Evolutionary conservation across 1,284 basidiomycete genomes (phyloP).

Genomic region (Apiotrichum brassicae): DNA sequence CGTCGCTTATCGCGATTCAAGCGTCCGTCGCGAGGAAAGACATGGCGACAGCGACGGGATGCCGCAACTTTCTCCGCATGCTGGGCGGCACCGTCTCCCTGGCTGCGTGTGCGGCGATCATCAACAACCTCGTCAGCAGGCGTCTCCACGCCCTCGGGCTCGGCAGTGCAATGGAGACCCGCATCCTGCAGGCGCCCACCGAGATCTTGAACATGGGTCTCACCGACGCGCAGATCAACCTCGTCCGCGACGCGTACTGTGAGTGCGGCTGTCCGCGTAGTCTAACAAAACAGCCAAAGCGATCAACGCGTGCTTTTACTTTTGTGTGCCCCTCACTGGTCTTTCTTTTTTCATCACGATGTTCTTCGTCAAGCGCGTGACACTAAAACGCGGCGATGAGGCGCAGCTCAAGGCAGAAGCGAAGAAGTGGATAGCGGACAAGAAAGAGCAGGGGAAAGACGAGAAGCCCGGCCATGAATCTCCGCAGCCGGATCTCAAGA

Average conservation of each 20-base stretch:
- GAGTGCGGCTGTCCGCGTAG: background rate
- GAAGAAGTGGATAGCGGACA: constrained; percentile 24
- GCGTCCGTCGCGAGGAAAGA: constrained; percentile 27
- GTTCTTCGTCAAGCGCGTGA: constrained; percentile 28
- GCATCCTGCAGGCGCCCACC: constrained; percentile 26
- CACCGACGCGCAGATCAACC: constrained; percentile 7
- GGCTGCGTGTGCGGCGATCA: constrained; percentile 22
- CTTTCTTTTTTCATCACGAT: constrained; percentile 28
- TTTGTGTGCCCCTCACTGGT: constrained; percentile 27
- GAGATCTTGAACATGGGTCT: constrained; percentile 17
- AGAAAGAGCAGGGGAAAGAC: constrained; percentile 3
- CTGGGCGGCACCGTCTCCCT: constrained; percentile 24
- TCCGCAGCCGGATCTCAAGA: no score
- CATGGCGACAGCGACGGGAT: constrained; percentile 36
- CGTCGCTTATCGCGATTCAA: constrained; percentile 52
- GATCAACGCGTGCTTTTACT: constrained; percentile 29
- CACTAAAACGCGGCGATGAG: constrained; percentile 31
- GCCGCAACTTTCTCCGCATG: constrained; percentile 33
- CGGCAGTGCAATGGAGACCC: background rate
- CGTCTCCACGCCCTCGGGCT: constrained; percentile 1
- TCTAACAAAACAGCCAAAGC: constrained; percentile 8
- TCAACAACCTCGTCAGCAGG: constrained; percentile 29
- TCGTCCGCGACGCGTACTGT: constrained; percentile 24
- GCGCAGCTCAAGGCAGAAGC: constrained; percentile 24
- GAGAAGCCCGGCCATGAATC: no score